phyloP scores from a whole-genome alignment of 2,329 filamentous ascomycete species.

The Alternaria alternata region DNA sequence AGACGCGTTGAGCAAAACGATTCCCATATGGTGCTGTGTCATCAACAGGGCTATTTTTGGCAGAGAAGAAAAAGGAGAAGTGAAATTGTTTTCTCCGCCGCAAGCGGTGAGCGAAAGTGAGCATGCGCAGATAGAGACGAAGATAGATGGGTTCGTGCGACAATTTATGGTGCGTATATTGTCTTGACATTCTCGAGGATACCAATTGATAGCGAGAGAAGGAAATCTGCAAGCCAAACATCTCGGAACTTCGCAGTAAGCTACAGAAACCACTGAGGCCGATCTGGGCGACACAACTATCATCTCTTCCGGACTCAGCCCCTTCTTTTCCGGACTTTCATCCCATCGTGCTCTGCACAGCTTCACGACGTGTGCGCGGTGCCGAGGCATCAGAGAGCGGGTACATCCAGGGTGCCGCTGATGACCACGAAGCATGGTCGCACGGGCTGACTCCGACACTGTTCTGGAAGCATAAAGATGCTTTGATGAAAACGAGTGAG shows the following conservation, averaged over 20 bases:
- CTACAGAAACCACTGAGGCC: conserved; percentile 78
- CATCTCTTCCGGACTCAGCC: conserved; percentile 57
- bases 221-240: conserved; percentile 67
- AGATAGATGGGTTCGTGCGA: conserved; percentile 65
- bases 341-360: conserved; percentile 84
- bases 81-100: conserved; percentile 72
- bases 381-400: conserved; percentile 74
- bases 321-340: conserved; percentile 66
- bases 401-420: conserved; percentile 93
- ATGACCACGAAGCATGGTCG: conserved; percentile 95
- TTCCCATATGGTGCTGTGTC: conserved; percentile 92
- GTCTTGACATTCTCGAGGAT: not conserved
- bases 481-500: conserved; percentile 71
- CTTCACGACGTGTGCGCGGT: conserved; percentile 74
- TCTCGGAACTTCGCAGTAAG: conserved; percentile 61
- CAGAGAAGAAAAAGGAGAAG: conserved; percentile 49
- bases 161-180: conserved; percentile 54
- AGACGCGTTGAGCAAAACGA: conserved; percentile 90
- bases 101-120: conserved; percentile 77
- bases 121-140: conserved; percentile 76
- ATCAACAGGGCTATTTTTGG: conserved; percentile 83
- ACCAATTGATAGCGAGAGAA: conserved; percentile 26
- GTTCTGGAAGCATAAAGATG: conserved; percentile 77
- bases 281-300: conserved; percentile 80
- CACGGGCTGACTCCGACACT: conserved; percentile 76